phyloP scores from a whole-genome alignment of 73 alveolate species.

The Paramecium sexaurelia region DNA sequence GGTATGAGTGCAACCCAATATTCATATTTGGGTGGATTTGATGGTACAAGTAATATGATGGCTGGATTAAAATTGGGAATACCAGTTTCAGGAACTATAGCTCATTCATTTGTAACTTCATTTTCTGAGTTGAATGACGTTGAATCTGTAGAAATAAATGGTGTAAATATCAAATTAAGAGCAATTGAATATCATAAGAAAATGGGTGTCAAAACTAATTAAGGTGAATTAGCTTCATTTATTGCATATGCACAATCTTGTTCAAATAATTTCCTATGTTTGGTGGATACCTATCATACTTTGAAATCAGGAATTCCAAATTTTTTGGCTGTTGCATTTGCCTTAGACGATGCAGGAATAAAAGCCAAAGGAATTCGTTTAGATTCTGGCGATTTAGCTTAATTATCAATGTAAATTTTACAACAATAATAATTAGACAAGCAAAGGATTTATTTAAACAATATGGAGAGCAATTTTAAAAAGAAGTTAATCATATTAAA shows the following conservation, averaged over 20 bases:
- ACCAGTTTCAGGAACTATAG: conserved; percentile 87
- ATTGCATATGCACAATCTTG: conserved; percentile 77
- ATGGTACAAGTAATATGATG: conserved; percentile 82
- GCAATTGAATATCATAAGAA: conserved; percentile 75
- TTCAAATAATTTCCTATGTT: conserved; percentile 72
- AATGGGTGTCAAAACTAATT: conserved; percentile 40
- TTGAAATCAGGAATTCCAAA: conserved; percentile 78
- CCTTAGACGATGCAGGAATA: conserved; percentile 75
- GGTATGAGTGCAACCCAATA: conserved; percentile 86
- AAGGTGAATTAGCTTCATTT: conserved; percentile 81
- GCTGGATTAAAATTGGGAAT: conserved; percentile 81
- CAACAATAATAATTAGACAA: not conserved
- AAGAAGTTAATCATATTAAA: not conserved
- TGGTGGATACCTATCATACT: conserved; percentile 79
- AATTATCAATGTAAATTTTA: conserved; percentile 68
- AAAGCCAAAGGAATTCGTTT: conserved; percentile 83
- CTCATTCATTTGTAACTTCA: conserved; percentile 87
- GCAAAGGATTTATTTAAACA: conserved; percentile 19
- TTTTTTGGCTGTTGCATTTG: conserved; percentile 80
- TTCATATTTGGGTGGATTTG: conserved; percentile 89
- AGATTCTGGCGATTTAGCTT: conserved; percentile 91
- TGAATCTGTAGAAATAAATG: conserved; percentile 69
- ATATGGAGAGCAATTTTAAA: conserved; percentile 29
- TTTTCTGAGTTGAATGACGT: conserved; percentile 72
- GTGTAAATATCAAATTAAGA: conserved; percentile 67